Conservation (phyloP, 2,329 filamentous ascomycete genomes). For the Triangularia verruculosa region DNA sequence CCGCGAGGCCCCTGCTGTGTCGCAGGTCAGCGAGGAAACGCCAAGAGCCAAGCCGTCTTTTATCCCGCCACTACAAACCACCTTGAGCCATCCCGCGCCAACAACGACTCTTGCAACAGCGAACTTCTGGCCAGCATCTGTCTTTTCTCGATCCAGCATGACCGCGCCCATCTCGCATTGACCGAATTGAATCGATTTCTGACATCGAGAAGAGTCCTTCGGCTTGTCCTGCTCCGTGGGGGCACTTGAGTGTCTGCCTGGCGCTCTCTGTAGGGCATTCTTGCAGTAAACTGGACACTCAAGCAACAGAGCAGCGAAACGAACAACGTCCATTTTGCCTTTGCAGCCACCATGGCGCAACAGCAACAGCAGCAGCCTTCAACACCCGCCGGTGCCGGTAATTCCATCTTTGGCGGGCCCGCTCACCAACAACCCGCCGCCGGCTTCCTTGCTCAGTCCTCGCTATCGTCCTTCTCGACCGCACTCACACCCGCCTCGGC, state of each 20-base stretch:
- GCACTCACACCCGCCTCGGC: slow-evolving; percentile 45
- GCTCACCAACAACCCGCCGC: slow-evolving; percentile 28
- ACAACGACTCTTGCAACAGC: not conserved
- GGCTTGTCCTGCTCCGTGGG: not conserved
- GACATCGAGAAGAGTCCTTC: not conserved
- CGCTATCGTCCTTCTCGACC: slow-evolving; percentile 27
- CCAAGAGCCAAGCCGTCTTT: not conserved
- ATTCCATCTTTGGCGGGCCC: slow-evolving; percentile 45
- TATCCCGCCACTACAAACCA: not conserved
- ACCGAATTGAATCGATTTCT: not conserved
- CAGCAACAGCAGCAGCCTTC: slow-evolving; percentile 14
- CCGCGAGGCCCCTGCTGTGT: not conserved
- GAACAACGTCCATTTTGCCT: not conserved
- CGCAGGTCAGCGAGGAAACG: not conserved
- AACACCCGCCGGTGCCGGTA: slow-evolving; percentile 23
- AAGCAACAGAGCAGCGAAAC: not conserved
- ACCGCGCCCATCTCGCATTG: not conserved
- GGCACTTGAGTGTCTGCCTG: not conserved
- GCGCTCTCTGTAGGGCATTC: not conserved
- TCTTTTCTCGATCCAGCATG: not conserved
- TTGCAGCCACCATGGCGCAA: slow-evolving; percentile 24
- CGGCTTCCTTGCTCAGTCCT: slow-evolving; percentile 27
- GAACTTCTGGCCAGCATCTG: not conserved
- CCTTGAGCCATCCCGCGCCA: not conserved
- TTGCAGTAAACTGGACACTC: not conserved